A percentile compares a stretch with the other conserved stretches of the same genome.
Conservation (phyloP, 495 filamentous ascomycete species). For the Neurospora sp. region DNA sequence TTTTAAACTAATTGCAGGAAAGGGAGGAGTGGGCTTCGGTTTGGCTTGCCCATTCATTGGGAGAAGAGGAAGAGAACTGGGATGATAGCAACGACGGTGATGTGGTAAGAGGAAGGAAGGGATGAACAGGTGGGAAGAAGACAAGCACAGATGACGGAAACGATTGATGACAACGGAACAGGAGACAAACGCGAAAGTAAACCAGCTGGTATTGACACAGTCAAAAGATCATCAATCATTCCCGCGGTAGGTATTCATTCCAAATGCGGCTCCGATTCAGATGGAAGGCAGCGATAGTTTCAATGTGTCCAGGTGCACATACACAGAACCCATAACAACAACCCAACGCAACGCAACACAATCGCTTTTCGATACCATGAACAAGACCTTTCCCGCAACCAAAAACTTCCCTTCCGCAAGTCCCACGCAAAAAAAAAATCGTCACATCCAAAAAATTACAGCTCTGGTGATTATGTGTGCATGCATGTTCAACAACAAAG, state of each 20-base stretch:
- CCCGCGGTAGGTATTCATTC: neutral
- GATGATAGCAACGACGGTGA: too few species aligned
- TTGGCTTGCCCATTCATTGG: too few species aligned
- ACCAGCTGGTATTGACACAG: accelerated
- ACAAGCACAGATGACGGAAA: neutral
- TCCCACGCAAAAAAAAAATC: too few species aligned
- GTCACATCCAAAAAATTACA: too few species aligned
- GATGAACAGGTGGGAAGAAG: neutral
- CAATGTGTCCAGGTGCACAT: neutral
- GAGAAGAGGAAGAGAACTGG: too few species aligned
- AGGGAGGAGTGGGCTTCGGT: too few species aligned
- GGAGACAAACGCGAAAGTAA: neutral
- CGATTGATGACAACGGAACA: neutral
- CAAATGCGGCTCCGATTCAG: neutral
- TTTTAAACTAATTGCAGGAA: too few species aligned
- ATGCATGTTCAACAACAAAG: too few species aligned
- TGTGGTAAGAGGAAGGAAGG: neutral
- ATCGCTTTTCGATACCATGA: neutral
- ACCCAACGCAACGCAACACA: neutral
- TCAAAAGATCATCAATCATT: neutral
- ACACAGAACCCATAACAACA: neutral
- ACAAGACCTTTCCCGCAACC: too few species aligned
- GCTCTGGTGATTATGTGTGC: too few species aligned
- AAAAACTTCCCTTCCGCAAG: too few species aligned
- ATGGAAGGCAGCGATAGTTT: neutral